These are phyloP conservation scores for Rosellinia necatrix DNA, from an alignment of 2,329 filamentous ascomycete genomes.

Conservation along the genomic window DNA sequence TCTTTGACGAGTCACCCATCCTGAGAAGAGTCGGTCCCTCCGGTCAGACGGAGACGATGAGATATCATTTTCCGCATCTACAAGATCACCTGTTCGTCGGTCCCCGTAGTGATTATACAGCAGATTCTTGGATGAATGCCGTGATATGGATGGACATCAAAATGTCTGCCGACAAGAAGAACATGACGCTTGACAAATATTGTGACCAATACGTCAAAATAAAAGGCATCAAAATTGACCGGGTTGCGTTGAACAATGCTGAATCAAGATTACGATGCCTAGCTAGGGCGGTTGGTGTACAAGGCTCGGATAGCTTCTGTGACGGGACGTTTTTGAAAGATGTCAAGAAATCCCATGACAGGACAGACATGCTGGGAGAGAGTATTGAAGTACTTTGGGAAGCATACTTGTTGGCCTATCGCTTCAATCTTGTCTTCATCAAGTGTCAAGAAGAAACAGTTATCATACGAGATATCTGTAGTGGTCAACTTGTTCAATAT, in stretches of 20 bases:
- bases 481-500: too few relatives aligned
- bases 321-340: not conserved
- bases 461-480: too few relatives aligned
- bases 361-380: rapidly evolving
- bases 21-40: too few relatives aligned
- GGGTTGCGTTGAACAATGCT: not conserved
- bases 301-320: not conserved
- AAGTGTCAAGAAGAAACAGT: too few relatives aligned
- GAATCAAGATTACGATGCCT: not conserved
- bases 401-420: not conserved
- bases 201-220: not conserved
- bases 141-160: constrained; percentile 3
- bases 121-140: constrained; percentile 2
- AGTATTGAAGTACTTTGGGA: not conserved
- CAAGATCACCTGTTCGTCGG: too few relatives aligned
- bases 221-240: not conserved
- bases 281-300: not conserved
- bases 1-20: not conserved
- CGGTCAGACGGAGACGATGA: too few relatives aligned
- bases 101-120: not conserved
- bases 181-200: not conserved
- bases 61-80: too few relatives aligned
- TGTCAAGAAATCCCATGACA: not conserved
- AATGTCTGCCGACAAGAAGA: not conserved
- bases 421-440: not conserved